phyloP scores from a whole-genome alignment of 441 rosid species.

The Corymbia calophylla region DNA sequence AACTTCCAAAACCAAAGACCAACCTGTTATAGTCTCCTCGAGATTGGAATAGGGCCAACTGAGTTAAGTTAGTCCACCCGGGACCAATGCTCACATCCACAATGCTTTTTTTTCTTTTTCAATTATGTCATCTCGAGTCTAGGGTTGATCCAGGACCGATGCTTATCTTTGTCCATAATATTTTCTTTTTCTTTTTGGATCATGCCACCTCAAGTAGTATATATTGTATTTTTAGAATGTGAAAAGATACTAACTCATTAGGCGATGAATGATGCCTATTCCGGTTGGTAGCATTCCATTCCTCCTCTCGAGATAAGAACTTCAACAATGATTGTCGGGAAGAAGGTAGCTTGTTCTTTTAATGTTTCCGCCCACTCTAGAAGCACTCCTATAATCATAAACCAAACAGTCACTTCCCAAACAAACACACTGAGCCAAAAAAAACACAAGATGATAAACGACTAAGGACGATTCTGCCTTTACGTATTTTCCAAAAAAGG shows the following conservation, averaged over 20 bases:
- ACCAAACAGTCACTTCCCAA: neutral
- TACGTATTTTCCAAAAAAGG: neutral
- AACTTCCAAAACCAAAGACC: no score
- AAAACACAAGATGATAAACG: neutral
- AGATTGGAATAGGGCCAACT: no score
- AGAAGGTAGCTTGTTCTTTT: neutral
- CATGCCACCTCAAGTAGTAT: no score
- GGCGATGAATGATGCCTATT: neutral
- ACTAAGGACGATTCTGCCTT: neutral
- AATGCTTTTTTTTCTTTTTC: neutral
- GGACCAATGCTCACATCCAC: neutral
- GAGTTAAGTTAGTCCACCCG: no score
- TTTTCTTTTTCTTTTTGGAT: no score
- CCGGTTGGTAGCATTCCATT: neutral
- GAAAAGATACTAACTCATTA: no score
- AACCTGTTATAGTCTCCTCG: no score
- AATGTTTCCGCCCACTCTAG: neutral
- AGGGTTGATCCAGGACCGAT: no score
- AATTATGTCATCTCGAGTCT: neutral
- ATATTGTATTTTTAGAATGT: no score
- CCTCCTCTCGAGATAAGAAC: neutral
- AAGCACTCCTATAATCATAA: neutral
- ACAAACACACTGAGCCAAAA: neutral
- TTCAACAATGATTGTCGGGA: neutral
- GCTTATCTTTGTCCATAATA: no score